Evolutionary conservation across 768 basidiomycete genomes (phyloP).

Genomic region (Russula dissimulans): DNA sequence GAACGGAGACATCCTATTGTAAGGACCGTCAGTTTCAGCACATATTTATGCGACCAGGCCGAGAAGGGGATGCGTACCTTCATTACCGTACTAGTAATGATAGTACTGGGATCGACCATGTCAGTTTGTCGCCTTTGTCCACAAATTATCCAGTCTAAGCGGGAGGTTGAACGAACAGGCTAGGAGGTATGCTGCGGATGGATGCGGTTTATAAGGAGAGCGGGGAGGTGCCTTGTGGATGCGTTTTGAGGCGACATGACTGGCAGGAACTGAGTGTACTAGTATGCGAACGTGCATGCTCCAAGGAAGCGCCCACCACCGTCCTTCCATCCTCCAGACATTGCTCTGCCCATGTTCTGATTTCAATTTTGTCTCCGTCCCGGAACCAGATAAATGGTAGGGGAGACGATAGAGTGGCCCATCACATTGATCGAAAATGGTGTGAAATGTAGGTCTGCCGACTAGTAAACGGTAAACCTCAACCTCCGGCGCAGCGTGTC

Average conservation of each 20-base stretch:
- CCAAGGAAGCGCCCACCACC: neutral
- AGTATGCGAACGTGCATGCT: neutral
- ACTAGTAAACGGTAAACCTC: too few species aligned
- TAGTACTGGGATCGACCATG: neutral
- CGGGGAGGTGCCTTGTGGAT: neutral
- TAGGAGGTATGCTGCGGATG: neutral
- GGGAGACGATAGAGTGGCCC: neutral
- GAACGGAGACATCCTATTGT: conserved; percentile 11
- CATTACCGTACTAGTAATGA: neutral
- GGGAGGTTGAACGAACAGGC: neutral
- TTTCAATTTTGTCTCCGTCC: neutral
- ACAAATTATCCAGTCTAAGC: neutral
- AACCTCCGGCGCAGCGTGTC: neutral
- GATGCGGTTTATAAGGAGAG: neutral
- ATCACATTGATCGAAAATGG: neutral
- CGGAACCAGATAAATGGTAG: neutral
- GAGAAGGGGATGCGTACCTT: neutral
- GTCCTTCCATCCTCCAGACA: neutral
- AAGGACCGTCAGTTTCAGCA: neutral
- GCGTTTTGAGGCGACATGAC: neutral
- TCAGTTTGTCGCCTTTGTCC: neutral
- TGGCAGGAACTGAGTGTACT: neutral
- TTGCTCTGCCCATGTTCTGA: neutral
- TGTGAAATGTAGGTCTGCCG: neutral
- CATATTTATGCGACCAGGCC: neutral